phyloP scores from a whole-genome alignment of 768 basidiomycete genomes.

The Macrolepiota albuminosa region DNA sequence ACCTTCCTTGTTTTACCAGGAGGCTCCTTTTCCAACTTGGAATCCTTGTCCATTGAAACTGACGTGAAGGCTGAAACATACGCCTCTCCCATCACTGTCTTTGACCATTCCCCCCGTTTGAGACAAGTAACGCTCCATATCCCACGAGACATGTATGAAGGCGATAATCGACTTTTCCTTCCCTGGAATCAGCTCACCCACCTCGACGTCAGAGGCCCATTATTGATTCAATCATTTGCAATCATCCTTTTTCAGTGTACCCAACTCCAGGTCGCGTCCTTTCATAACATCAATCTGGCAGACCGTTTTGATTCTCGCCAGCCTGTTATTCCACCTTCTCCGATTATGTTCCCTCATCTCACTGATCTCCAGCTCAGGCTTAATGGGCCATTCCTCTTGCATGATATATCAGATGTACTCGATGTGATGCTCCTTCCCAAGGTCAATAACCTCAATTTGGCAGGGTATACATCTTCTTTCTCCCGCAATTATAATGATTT shows the following conservation, averaged over 20 bases:
- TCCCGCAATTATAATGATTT: neutral
- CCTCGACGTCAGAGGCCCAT: neutral
- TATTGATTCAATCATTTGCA: neutral
- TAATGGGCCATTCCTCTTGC: neutral
- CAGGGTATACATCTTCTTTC: neutral
- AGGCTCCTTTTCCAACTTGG: neutral
- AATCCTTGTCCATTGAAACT: neutral
- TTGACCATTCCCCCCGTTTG: neutral
- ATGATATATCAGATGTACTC: neutral
- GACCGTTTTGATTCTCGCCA: neutral
- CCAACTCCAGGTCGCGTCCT: neutral
- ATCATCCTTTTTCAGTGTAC: neutral
- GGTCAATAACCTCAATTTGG: neutral
- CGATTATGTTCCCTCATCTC: neutral
- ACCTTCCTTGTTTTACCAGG: neutral
- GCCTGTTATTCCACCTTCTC: neutral
- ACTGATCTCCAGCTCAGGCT: neutral
- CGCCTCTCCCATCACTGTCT: neutral
- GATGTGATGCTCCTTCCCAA: neutral
- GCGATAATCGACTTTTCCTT: neutral
- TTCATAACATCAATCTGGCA: neutral
- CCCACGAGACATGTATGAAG: neutral
- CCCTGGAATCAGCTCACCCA: conserved; percentile 1
- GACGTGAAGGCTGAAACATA: neutral
- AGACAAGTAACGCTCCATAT: neutral